These are phyloP conservation scores for Saccharomycopsis crataegensis DNA, from an alignment of 1,139 yeast genomes.

Conservation along the genomic window DNA sequence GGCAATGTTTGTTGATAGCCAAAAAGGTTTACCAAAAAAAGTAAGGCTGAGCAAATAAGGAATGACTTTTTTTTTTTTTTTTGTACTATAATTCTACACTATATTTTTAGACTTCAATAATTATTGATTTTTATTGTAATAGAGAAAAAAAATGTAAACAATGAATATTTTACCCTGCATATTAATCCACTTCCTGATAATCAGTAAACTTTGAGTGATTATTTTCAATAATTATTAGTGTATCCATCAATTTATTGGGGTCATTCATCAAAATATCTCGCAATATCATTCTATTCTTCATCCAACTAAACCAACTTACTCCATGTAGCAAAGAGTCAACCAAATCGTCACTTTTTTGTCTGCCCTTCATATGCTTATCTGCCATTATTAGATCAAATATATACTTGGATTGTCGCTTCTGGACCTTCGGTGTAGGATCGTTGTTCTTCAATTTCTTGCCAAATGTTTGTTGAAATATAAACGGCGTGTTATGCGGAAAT, in stretches of 20 bases:
- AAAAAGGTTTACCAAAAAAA: not conserved
- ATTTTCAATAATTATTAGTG: not conserved
- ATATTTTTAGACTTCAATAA: too few species aligned
- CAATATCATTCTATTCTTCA: conserved; percentile 27
- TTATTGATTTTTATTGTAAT: too few species aligned
- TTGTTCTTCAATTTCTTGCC: not conserved
- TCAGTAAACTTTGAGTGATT: not conserved
- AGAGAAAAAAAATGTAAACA: too few species aligned
- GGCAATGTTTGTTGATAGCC: not conserved
- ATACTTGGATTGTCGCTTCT: conserved; percentile 1
- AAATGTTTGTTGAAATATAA: not conserved
- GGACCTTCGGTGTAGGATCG: not conserved
- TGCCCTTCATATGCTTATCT: not conserved
- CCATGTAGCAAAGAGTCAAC: conserved; percentile 56
- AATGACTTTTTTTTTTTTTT: too few species aligned
- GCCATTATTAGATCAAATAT: not conserved
- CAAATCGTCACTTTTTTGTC: conserved; percentile 48
- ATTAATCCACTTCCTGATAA: not conserved
- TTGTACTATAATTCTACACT: too few species aligned
- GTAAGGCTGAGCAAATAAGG: not conserved
- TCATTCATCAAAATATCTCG: conserved; percentile 12
- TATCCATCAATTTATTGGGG: not conserved
- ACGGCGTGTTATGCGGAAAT: not conserved
- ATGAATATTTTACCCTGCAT: too few species aligned
- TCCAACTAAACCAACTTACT: conserved; percentile 45